Evolutionary conservation across 1,139 yeast species (phyloP).

Genomic region (Taphrina sp.): DNA sequence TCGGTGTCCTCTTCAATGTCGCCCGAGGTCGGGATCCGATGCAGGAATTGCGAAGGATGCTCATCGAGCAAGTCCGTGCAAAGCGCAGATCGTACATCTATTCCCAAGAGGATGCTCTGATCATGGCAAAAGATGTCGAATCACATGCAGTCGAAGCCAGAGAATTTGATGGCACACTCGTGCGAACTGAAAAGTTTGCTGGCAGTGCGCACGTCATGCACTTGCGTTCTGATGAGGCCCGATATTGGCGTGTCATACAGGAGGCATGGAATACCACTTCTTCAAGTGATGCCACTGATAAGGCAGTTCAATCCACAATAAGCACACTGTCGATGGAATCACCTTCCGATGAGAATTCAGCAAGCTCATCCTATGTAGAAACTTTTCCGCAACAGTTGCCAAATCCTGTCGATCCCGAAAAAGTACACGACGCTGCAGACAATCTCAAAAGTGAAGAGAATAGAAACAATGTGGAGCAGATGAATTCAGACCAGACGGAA

Average conservation of each 20-base stretch:
- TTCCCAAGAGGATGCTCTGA: constrained; percentile 12
- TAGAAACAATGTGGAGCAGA: constrained; percentile 27
- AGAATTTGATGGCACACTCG: too few species aligned
- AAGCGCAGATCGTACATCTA: constrained; percentile 6
- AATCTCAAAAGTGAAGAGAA: neutral
- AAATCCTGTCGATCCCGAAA: neutral
- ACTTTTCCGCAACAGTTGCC: neutral
- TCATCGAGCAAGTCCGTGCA: neutral
- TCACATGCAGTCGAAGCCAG: neutral
- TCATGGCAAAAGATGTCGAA: constrained; percentile 4
- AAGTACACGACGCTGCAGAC: neutral
- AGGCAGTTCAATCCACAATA: neutral
- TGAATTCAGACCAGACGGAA: constrained; percentile 30
- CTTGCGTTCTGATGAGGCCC: constrained; percentile 6
- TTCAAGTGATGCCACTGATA: neutral
- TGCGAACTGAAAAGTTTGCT: neutral
- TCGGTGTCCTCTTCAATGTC: neutral
- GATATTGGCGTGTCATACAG: constrained; percentile 13
- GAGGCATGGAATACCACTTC: constrained; percentile 6
- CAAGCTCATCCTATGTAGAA: neutral
- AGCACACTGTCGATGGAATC: too few species aligned
- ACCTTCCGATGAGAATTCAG: neutral
- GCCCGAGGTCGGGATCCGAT: neutral
- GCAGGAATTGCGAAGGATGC: neutral
- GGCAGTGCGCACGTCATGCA: constrained; percentile 18